phyloP scores from a whole-genome alignment of 139 green algal genomes.

The Tetradesmus obliquus region DNA sequence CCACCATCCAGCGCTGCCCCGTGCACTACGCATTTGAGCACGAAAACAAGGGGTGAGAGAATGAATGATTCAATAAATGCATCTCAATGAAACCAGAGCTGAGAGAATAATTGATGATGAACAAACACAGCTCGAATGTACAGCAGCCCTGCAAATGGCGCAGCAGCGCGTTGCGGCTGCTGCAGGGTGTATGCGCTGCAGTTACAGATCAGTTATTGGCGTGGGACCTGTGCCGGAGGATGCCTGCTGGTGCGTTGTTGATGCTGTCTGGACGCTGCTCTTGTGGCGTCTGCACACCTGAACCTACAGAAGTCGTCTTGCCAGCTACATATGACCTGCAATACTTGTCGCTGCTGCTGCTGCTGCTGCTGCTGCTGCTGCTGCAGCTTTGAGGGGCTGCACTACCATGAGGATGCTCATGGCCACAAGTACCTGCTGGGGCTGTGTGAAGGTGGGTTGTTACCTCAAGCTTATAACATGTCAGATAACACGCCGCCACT shows the following conservation, averaged over 20 bases:
- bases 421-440: constrained; percentile 45
- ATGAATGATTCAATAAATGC: too few relatives aligned
- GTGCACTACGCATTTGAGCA: constrained; percentile 15
- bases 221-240: too few relatives aligned
- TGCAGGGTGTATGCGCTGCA: too few relatives aligned
- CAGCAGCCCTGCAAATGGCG: too few relatives aligned
- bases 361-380: not conserved
- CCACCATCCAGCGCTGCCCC: not conserved
- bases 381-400: constrained; percentile 36
- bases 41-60: constrained; percentile 6
- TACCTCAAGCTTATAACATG: not conserved
- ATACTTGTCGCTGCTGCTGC: not conserved
- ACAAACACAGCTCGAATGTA: too few relatives aligned
- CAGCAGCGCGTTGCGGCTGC: too few relatives aligned
- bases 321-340: too few relatives aligned
- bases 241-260: too few relatives aligned
- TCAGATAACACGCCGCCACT: not conserved
- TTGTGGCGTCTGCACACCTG: not conserved
- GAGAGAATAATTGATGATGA: too few relatives aligned
- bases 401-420: constrained; percentile 5
- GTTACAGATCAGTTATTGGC: too few relatives aligned
- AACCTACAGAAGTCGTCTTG: not conserved
- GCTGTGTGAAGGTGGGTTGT: constrained; percentile 46
- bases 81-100: too few relatives aligned
- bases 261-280: not conserved